Conservation (phyloP, 495 filamentous ascomycete genomes). For the Pyrenula aspistea region DNA sequence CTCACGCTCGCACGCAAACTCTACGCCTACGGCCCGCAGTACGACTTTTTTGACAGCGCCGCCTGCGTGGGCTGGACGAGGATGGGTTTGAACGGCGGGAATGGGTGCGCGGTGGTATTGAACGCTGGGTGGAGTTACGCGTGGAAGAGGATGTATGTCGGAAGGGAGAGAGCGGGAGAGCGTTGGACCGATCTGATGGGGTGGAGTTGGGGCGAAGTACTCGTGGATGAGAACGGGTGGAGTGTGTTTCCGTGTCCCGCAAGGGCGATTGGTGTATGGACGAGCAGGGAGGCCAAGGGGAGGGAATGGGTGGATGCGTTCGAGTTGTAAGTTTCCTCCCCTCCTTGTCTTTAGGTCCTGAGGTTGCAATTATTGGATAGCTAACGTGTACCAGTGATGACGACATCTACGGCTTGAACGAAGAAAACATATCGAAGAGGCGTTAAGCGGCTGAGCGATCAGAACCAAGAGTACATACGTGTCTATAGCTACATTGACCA, state of each 20-base stretch:
- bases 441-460: too few species aligned
- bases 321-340: conserved; percentile 17
- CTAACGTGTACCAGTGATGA: not conserved
- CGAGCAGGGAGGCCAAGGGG: conserved; percentile 40
- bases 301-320: conserved; percentile 28
- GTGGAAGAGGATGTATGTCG: conserved; percentile 51
- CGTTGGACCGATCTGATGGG: conserved; percentile 51
- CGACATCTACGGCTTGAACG: conserved; percentile 1
- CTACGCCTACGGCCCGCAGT: conserved; percentile 56
- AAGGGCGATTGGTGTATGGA: conserved; percentile 48
- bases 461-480: too few species aligned
- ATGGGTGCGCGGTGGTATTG: conserved; percentile 47
- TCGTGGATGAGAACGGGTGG: conserved; percentile 43
- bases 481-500: too few species aligned
- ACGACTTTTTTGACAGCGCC: conserved; percentile 53
- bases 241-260: conserved; percentile 39
- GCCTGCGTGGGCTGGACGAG: conserved; percentile 59
- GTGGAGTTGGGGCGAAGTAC: conserved; percentile 28
- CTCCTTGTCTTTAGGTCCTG: not conserved
- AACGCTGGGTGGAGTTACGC: conserved; percentile 31
- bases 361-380: not conserved
- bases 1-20: conserved; percentile 52
- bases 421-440: too few species aligned
- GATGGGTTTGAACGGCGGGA: conserved; percentile 35
- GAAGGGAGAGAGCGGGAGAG: conserved; percentile 40